Percentiles rank a stretch among this genome's conserved stretches.
phyloP scores from a whole-genome alignment of 2,329 filamentous ascomycete genomes.

The Ophiocordyceps robertsii region DNA sequence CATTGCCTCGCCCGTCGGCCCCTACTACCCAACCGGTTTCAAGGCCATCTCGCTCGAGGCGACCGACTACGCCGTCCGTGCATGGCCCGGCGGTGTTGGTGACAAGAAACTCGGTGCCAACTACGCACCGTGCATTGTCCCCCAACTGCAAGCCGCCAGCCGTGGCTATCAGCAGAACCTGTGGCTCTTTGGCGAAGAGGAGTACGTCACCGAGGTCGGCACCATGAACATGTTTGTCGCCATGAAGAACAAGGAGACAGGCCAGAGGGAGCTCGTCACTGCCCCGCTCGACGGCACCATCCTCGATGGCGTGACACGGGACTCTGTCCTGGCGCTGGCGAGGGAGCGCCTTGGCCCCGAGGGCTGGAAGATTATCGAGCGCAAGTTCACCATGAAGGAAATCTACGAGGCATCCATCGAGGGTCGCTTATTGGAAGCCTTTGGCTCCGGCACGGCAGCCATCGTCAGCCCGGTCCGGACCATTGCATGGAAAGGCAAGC shows the following conservation, averaged over 20 bases:
- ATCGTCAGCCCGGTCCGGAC: slow-evolving; percentile 82
- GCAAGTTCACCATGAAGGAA: slow-evolving; percentile 85
- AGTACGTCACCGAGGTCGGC: slow-evolving; percentile 92
- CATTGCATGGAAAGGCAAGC: slow-evolving; percentile 76
- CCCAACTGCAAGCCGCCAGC: slow-evolving; percentile 80
- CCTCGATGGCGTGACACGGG: slow-evolving; percentile 83
- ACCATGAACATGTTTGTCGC: slow-evolving; percentile 98
- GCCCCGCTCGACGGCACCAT: slow-evolving; percentile 94
- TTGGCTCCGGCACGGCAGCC: slow-evolving; percentile 86
- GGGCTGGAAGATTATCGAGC: slow-evolving; percentile 80
- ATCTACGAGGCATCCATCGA: slow-evolving; percentile 69
- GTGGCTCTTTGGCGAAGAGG: slow-evolving; percentile 92
- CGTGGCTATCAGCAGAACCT: slow-evolving; percentile 96
- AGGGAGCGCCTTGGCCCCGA: slow-evolving; percentile 69
- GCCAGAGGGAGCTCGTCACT: slow-evolving; percentile 86
- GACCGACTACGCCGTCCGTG: slow-evolving; percentile 90
- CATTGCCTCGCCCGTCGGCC: slow-evolving; percentile 91
- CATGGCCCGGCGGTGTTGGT: slow-evolving; percentile 94
- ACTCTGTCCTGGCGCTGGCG: slow-evolving; percentile 79
- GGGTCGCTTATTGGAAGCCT: slow-evolving; percentile 81
- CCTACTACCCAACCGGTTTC: slow-evolving; percentile 97
- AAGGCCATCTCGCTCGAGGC: slow-evolving; percentile 93
- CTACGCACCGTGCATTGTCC: slow-evolving; percentile 98
- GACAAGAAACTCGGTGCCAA: slow-evolving; percentile 98
- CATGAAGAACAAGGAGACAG: slow-evolving; percentile 72